Base-by-base conservation (phyloP, 2,329 filamentous ascomycete species). In the Xylariaceae sp. region DNA sequence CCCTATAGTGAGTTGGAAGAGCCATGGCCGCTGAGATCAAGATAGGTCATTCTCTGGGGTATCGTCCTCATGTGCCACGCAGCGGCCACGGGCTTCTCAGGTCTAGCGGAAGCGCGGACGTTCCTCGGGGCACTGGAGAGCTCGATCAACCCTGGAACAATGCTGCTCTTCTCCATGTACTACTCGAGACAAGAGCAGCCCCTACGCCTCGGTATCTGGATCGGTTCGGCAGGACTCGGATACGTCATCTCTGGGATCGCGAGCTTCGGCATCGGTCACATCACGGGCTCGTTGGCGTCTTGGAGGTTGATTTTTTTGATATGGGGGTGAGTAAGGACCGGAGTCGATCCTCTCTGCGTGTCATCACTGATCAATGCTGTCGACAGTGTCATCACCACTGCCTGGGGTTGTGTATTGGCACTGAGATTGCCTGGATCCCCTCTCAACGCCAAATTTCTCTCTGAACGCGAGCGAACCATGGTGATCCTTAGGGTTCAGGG, bases 211-310 rank as follows among this genome's bases (percentile, higher is more conserved):
- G n/a, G n/a, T n/a, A n/a, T n/a, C n/a, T 79, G 74, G 74, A 78
- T 74, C 49, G 68, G 69, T 0, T 73, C 73, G 3, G 78, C 77
- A 42, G 75, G 74, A 0, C 52, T 76, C n/a, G 74, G 73, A 1
- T 6, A 26, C 11, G 30, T n/a, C 15, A 17, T n/a, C 16, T 15
- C 37, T 42, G 48, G 54, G 43, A 0, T n/a, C n/a, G n/a, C n/a
- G n/a, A n/a, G n/a, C n/a, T n/a, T n/a, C n/a, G n/a, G n/a, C n/a
- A 78, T 79, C 34, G 75, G 76, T 2, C 67, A 75, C 50, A 74
- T 74, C 48, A 63, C 63, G 41, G 74, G 73, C 12, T 62, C 65
- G 1, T 62, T 81, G 16, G 68, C 73, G 1, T 64, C 62, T 8
- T 69, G 67, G 66, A 66, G 69, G 39, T 62, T 3, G 55, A 70